These are phyloP conservation scores for Diaporthe ilicicola DNA, from an alignment of 2,329 filamentous ascomycete genomes.

Conservation along the genomic window DNA sequence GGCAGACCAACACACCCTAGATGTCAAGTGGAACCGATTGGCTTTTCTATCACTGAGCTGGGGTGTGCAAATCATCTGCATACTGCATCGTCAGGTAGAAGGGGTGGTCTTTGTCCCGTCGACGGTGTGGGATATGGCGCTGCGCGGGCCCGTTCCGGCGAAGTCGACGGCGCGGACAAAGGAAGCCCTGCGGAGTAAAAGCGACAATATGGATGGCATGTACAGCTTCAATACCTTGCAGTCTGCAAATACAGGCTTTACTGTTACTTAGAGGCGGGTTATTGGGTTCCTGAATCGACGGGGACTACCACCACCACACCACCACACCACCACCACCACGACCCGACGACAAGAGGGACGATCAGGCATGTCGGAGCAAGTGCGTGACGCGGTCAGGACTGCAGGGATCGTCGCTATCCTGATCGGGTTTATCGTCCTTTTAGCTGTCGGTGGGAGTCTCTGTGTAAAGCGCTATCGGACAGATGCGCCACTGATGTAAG, in stretches of 20 bases:
- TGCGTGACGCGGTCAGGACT: background rate
- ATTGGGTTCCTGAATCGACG: background rate
- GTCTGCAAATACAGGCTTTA: background rate
- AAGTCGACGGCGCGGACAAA: background rate
- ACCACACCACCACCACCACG: no score
- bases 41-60: background rate
- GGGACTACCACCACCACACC: no score
- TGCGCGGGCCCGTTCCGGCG: background rate
- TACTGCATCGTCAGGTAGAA: background rate
- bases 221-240: background rate
- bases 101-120: background rate
- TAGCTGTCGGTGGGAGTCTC: background rate
- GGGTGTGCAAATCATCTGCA: no score
- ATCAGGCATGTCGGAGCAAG: background rate
- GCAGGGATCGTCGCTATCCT: background rate
- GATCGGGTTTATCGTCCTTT: background rate
- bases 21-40: background rate
- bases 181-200: background rate
- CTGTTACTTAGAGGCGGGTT: background rate
- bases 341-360: background rate
- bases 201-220: background rate
- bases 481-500: conserved; percentile 6
- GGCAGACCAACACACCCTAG: background rate
- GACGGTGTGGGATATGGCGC: background rate
- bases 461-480: conserved; percentile 1